Evolutionary conservation across 75 land plant species (phyloP).

Genomic region (Cryptomeria japonica): DNA sequence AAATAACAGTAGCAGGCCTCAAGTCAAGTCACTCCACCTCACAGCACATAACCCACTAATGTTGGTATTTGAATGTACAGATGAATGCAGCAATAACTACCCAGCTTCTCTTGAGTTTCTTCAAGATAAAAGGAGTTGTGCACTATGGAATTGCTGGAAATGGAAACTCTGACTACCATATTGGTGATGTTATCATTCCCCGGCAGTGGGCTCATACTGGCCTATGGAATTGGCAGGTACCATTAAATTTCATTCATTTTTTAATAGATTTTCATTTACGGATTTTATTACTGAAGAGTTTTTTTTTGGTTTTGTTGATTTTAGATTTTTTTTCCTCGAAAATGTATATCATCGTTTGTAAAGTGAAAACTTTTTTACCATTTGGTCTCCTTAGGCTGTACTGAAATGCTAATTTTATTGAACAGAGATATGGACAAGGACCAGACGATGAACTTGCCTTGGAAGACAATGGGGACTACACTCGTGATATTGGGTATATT

Average conservation of each 20-base stretch:
- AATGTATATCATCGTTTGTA: too few species aligned
- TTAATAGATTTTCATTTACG: not conserved
- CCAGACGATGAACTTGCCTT: not conserved
- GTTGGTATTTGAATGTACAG: slow-evolving; percentile 13
- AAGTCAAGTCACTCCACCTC: too few species aligned
- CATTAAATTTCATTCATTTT: not conserved
- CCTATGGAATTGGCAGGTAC: slow-evolving; percentile 59
- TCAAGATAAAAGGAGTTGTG: slow-evolving; percentile 30
- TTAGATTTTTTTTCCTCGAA: too few species aligned
- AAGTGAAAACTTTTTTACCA: too few species aligned
- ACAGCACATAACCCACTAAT: too few species aligned
- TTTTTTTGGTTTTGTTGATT: too few species aligned
- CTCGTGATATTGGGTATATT: slow-evolving; percentile 41
- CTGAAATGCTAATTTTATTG: not conserved
- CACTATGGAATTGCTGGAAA: slow-evolving; percentile 52
- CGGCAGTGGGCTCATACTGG: slow-evolving; percentile 45
- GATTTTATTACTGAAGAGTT: too few species aligned
- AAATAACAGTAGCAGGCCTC: too few species aligned
- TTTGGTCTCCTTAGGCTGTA: not conserved
- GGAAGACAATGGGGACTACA: not conserved
- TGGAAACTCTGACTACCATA: slow-evolving; percentile 27
- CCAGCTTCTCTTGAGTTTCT: slow-evolving; percentile 30
- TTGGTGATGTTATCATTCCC: slow-evolving; percentile 44
- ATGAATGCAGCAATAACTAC: slow-evolving; percentile 49
- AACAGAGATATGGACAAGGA: not conserved